Evolutionary conservation across 352 stramenopile species (phyloP).

Genomic region (Pythium angustatum): DNA sequence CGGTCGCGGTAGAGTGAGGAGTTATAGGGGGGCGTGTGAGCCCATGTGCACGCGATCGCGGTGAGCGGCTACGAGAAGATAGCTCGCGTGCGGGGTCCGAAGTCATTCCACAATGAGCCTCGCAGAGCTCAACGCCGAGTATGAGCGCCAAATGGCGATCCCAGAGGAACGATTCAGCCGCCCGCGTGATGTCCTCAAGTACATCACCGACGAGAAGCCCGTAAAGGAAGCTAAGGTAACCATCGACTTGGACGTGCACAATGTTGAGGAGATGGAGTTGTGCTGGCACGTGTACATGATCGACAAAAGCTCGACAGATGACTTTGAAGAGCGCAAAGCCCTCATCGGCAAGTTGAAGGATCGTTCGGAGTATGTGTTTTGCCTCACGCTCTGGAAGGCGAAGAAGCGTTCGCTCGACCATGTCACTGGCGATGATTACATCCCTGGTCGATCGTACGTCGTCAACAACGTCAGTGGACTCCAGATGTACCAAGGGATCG

Average conservation of each 20-base stretch:
- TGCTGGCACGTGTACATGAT: neutral
- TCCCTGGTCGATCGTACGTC: no score
- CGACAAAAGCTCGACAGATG: neutral
- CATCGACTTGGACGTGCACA: neutral
- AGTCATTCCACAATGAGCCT: conserved; percentile 36
- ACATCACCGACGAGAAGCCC: neutral
- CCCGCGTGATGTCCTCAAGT: neutral
- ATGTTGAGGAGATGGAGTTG: neutral
- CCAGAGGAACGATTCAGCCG: neutral
- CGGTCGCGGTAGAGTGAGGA: no score
- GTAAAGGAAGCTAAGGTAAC: neutral
- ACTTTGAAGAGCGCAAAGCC: neutral
- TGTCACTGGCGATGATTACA: no score
- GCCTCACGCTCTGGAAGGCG: neutral
- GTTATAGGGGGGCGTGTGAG: no score
- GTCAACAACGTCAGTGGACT: no score
- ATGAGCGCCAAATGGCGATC: neutral
- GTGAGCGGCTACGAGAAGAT: no score
- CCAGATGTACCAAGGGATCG: no score
- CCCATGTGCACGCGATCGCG: no score
- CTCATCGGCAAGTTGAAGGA: neutral
- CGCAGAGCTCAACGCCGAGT: conserved; percentile 30
- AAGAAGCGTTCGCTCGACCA: neutral
- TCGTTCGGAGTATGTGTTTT: neutral
- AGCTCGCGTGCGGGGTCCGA: no score